These are phyloP conservation scores for Gentiana dahurica DNA, from an alignment of 257 asterid genomes.

Conservation along the genomic window DNA sequence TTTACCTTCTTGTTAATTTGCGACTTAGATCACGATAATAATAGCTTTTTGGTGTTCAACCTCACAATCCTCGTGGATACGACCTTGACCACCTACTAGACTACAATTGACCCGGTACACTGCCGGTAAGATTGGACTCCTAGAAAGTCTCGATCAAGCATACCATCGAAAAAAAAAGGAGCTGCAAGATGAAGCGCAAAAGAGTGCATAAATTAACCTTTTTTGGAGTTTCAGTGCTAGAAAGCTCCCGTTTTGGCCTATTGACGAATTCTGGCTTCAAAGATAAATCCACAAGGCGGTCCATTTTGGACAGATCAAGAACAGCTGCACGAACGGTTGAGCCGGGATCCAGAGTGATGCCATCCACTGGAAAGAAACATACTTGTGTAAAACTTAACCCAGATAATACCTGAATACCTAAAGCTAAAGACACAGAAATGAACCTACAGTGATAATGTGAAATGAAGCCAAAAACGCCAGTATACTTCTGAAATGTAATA, in stretches of 20 bases:
- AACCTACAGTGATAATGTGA: conserved; percentile 80
- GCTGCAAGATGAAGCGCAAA: background rate
- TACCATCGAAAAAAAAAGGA: no score
- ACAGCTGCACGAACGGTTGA: conserved; percentile 57
- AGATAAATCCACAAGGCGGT: conserved; percentile 82
- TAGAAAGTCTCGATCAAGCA: no score
- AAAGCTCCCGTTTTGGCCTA: conserved; percentile 27
- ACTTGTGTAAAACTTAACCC: conserved; percentile 7
- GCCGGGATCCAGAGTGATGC: conserved; percentile 34
- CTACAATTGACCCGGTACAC: no score
- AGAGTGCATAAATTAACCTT: conserved; percentile 34
- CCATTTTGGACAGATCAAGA: conserved; percentile 84
- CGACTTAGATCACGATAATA: no score
- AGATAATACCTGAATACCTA: background rate
- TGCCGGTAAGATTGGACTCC: no score
- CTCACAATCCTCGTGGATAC: no score
- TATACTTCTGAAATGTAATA: conserved; percentile 54
- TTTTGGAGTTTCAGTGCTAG: conserved; percentile 24
- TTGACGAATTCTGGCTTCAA: conserved; percentile 57
- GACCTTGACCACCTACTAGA: no score
- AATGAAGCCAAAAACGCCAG: conserved; percentile 71
- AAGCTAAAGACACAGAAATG: background rate
- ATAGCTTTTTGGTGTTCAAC: no score
- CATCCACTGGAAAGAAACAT: conserved; percentile 54
- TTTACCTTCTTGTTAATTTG: no score